These are phyloP conservation scores for Xylariaceae sp. DNA, from an alignment of 2,329 filamentous ascomycete genomes.

Conservation along the genomic window DNA sequence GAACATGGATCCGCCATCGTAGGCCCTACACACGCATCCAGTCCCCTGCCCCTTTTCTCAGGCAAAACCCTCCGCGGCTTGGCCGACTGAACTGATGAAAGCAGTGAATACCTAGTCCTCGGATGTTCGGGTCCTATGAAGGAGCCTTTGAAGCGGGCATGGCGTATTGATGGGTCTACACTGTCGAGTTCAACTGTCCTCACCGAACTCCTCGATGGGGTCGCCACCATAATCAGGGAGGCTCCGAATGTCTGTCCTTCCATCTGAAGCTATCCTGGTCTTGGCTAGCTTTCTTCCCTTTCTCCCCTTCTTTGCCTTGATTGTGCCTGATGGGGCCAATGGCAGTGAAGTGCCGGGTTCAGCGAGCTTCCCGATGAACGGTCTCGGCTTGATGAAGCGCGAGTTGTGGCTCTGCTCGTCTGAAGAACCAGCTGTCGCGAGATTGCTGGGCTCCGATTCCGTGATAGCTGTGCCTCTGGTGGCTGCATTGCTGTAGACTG, in stretches of 20 bases:
- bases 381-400: constrained; percentile 17
- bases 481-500: constrained; percentile 12
- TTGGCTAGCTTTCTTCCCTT: constrained; percentile 10
- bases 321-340: not conserved
- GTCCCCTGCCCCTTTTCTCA: too few relatives aligned
- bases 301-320: not conserved
- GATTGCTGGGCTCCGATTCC: constrained; percentile 9
- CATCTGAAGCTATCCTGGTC: constrained; percentile 12
- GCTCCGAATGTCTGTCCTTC: constrained; percentile 22
- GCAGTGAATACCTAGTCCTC: too few relatives aligned
- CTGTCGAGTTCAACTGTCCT: too few relatives aligned
- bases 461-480: constrained; percentile 12
- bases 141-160: too few relatives aligned
- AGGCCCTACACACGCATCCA: too few relatives aligned
- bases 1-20: too few relatives aligned
- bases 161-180: too few relatives aligned
- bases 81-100: too few relatives aligned
- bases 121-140: too few relatives aligned
- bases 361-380: constrained; percentile 19
- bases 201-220: constrained; percentile 23
- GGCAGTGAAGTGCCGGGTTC: not conserved
- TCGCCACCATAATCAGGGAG: constrained; percentile 22
- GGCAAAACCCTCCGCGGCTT: too few relatives aligned
- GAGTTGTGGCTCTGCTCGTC: constrained; percentile 3
- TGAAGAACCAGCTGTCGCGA: constrained; percentile 13